phyloP scores from a whole-genome alignment of 345 rosid species.

The Punica granatum region DNA sequence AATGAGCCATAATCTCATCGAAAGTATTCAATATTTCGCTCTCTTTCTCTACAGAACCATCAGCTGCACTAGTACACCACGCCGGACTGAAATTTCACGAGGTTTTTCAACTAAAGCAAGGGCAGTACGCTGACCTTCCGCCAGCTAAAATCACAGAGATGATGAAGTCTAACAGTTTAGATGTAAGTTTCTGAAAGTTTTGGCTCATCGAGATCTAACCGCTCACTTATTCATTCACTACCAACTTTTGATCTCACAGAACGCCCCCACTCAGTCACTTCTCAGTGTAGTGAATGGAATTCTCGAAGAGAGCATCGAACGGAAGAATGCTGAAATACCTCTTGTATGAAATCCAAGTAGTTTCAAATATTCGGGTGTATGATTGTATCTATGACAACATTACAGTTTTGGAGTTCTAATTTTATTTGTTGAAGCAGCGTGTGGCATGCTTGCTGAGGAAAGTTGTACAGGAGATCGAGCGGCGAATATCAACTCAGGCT shows the following conservation, averaged over 20 bases:
- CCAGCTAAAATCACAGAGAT: constrained; percentile 79
- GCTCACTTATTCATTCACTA: not conserved
- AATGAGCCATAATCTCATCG: not conserved
- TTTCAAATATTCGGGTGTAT: not conserved
- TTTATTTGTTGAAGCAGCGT: constrained; percentile 46
- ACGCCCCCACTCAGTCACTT: constrained; percentile 90
- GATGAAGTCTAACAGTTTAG: constrained; percentile 79
- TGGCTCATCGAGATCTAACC: not conserved
- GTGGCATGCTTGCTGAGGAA: constrained; percentile 73
- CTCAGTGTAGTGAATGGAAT: constrained; percentile 83
- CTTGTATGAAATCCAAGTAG: constrained; percentile 37
- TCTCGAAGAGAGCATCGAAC: constrained; percentile 82
- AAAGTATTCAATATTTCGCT: not conserved
- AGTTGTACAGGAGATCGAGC: constrained; percentile 91
- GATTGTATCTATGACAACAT: not conserved
- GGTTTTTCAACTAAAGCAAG: constrained; percentile 83
- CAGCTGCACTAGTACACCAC: constrained; percentile 44
- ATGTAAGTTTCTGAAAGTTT: constrained; percentile 28
- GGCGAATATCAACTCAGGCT: constrained; percentile 96
- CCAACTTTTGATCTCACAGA: constrained; percentile 36
- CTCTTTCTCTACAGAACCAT: constrained; percentile 34
- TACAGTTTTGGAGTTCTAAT: constrained; percentile 1
- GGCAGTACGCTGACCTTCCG: constrained; percentile 68
- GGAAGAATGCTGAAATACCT: constrained; percentile 72
- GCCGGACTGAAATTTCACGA: constrained; percentile 80